These are phyloP conservation scores for Stenogyne calaminthoides DNA, from an alignment of 305 asterid genomes.

Conservation along the genomic window DNA sequence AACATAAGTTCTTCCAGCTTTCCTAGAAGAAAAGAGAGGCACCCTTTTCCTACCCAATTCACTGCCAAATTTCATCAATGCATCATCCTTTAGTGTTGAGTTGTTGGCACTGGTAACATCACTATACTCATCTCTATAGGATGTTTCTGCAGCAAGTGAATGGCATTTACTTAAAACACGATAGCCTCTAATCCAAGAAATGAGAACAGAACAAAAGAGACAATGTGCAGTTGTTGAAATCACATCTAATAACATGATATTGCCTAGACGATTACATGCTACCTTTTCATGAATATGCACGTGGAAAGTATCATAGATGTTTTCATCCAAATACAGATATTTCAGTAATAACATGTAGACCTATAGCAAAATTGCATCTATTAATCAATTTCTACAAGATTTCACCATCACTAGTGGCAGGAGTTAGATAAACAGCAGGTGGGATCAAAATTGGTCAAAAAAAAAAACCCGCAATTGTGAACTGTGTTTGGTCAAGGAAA, in stretches of 20 bases:
- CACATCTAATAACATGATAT: slow-evolving; percentile 6
- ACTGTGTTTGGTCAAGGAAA: slow-evolving; percentile 18
- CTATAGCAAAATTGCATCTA: not conserved
- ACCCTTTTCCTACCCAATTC: slow-evolving; percentile 52
- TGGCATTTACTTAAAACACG: slow-evolving; percentile 17
- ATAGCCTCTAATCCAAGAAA: slow-evolving; percentile 19
- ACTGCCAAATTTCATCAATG: slow-evolving; percentile 45
- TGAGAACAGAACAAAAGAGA: slow-evolving; percentile 14
- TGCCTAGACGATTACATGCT: not conserved
- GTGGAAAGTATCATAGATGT: slow-evolving; percentile 2
- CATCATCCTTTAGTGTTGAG: slow-evolving; percentile 54
- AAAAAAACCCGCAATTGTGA: not conserved
- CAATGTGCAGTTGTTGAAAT: slow-evolving; percentile 20
- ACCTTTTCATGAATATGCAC: slow-evolving; percentile 10
- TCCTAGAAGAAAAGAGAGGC: slow-evolving; percentile 69
- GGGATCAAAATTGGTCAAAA: not conserved
- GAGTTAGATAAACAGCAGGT: slow-evolving; percentile 3
- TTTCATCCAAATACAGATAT: slow-evolving; percentile 8
- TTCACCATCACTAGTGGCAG: slow-evolving; percentile 16
- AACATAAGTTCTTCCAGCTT: slow-evolving; percentile 46
- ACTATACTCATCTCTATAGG: slow-evolving; percentile 66
- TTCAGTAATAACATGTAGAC: slow-evolving; percentile 17
- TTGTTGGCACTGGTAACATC: slow-evolving; percentile 63
- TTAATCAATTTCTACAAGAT: slow-evolving; percentile 5
- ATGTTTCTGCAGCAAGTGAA: slow-evolving; percentile 60